phyloP scores from a whole-genome alignment of 352 stramenopile genomes.

The Phytopythium vexans region DNA sequence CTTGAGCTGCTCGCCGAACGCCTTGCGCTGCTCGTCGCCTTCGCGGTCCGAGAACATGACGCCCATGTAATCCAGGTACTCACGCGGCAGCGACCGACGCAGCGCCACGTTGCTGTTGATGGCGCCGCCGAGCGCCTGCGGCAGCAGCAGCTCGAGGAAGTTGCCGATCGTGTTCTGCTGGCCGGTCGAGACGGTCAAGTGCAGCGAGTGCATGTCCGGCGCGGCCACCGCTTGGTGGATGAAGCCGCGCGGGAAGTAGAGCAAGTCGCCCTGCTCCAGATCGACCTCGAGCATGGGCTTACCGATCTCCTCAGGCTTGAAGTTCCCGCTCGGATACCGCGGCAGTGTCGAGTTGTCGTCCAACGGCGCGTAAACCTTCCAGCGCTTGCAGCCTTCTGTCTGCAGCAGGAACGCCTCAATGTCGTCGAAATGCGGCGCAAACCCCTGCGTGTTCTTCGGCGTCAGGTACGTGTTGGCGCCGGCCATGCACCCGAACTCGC shows the following conservation, averaged over 20 bases:
- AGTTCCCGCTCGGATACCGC: conserved; percentile 72
- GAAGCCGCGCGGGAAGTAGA: conserved; percentile 91
- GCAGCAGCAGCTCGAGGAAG: conserved; percentile 64
- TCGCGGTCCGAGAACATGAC: conserved; percentile 79
- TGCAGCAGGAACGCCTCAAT: conserved; percentile 96
- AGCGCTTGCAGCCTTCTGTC: conserved; percentile 91
- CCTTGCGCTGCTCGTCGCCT: conserved; percentile 35
- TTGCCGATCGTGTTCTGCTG: conserved; percentile 85
- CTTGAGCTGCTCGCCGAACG: conserved; percentile 55
- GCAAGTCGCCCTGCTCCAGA: conserved; percentile 80
- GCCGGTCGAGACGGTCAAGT: conserved; percentile 88
- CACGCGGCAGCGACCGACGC: conserved; percentile 72
- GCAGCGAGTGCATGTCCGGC: conserved; percentile 70
- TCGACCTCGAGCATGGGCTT: conserved; percentile 78
- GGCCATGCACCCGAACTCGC: conserved; percentile 93
- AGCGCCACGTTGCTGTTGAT: conserved; percentile 60
- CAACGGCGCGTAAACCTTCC: conserved; percentile 86
- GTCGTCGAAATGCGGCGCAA: conserved; percentile 97
- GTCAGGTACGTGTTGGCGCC: conserved; percentile 95
- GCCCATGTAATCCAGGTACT: conserved; percentile 89
- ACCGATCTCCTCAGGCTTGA: conserved; percentile 66
- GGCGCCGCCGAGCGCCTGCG: conserved; percentile 51
- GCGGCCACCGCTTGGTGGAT: conserved; percentile 80
- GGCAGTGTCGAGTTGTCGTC: conserved; percentile 55
- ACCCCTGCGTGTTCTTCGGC: conserved; percentile 90